Conservation (phyloP, 1,139 yeast species). For the Barnettozyma hawaiiensis region DNA sequence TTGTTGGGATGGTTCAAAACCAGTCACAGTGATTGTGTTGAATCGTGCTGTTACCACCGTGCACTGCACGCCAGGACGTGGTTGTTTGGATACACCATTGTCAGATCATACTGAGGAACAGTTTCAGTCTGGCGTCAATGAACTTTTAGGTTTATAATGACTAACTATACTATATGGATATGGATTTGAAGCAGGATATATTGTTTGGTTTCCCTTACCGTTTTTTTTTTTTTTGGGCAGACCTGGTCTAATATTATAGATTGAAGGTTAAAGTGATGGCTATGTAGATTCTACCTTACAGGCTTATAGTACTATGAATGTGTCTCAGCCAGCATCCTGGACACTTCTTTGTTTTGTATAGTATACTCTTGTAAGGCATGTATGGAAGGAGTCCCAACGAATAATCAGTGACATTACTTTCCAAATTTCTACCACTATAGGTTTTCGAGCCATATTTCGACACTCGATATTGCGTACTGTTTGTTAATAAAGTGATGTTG, state of each 20-base stretch:
- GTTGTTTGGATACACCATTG: not conserved
- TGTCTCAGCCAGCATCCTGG: no score
- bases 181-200: not conserved
- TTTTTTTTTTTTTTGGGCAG: constrained; percentile 1
- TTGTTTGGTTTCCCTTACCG: not conserved
- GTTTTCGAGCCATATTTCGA: no score
- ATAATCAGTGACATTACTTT: no score
- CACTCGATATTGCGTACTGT: no score
- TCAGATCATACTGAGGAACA: not conserved
- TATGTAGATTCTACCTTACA: not conserved
- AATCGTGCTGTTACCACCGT: no score
- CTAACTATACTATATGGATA: not conserved
- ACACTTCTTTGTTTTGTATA: no score
- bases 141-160: no score
- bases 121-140: not conserved
- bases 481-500: no score
- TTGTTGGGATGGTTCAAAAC: not conserved
- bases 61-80: not conserved
- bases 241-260: not conserved
- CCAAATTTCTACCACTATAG: no score
- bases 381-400: no score
- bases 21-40: not conserved
- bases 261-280: not conserved
- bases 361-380: no score
- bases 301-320: not conserved